Conservation (phyloP, 2,329 filamentous ascomycete genomes). For the Dissoconium aciculare region DNA sequence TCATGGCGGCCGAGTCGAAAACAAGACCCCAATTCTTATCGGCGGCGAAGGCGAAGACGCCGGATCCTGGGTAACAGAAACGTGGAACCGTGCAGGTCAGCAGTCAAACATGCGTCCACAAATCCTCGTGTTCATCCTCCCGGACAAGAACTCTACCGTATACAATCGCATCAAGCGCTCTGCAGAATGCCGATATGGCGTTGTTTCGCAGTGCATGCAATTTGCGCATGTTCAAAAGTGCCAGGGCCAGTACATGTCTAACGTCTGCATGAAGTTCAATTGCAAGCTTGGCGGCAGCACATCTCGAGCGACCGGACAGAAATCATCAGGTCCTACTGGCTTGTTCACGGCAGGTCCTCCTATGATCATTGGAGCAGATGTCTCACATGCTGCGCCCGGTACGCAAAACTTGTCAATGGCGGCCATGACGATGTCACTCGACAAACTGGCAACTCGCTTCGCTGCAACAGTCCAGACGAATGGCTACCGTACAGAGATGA, state of each 20-base stretch:
- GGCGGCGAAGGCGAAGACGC: slow-evolving; percentile 23
- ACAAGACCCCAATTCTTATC: slow-evolving; percentile 30
- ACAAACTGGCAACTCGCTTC: slow-evolving; percentile 58
- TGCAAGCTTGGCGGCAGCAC: slow-evolving; percentile 83
- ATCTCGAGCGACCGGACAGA: slow-evolving; percentile 32
- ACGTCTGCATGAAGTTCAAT: slow-evolving; percentile 94
- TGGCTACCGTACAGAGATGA: slow-evolving; percentile 65
- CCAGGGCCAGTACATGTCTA: slow-evolving; percentile 74
- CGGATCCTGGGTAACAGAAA: slow-evolving; percentile 19
- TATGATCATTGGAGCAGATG: slow-evolving; percentile 80
- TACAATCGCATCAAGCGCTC: slow-evolving; percentile 85
- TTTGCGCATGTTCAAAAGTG: slow-evolving; percentile 51
- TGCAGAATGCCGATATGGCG: slow-evolving; percentile 70
- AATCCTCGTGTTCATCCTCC: slow-evolving; percentile 65
- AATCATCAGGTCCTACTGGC: slow-evolving; percentile 20
- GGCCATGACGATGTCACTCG: slow-evolving; percentile 69
- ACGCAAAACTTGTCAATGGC: slow-evolving; percentile 57
- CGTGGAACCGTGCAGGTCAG: slow-evolving; percentile 42
- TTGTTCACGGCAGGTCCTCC: slow-evolving; percentile 40
- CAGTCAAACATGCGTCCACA: slow-evolving; percentile 46
- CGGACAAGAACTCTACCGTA: slow-evolving; percentile 51
- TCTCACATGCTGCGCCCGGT: slow-evolving; percentile 68
- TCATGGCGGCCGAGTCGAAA: slow-evolving; percentile 46
- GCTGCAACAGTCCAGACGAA: slow-evolving; percentile 70
- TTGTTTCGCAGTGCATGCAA: slow-evolving; percentile 72